Conservation (phyloP, 495 filamentous ascomycete genomes). For the Neurospora sp. region DNA sequence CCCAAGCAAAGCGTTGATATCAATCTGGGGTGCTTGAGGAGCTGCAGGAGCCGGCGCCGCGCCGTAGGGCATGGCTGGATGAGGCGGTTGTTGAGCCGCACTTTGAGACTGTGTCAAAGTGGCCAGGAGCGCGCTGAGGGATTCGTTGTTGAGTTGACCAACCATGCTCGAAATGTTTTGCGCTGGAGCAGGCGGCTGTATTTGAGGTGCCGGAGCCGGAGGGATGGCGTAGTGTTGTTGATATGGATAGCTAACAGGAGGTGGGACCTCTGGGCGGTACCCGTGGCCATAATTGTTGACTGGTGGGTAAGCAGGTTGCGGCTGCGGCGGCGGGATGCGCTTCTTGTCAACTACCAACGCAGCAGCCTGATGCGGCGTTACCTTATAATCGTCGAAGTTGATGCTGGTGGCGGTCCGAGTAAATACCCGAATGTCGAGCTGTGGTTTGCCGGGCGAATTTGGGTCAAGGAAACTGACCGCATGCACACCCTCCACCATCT, state of each 20-base stretch:
- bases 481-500: slow-evolving; percentile 80
- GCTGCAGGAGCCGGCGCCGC: slow-evolving; percentile 16
- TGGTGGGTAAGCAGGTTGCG: slow-evolving; percentile 12
- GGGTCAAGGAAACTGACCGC: slow-evolving; percentile 69
- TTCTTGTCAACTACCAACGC: slow-evolving; percentile 74
- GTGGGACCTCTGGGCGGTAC: not conserved
- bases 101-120: slow-evolving; percentile 37
- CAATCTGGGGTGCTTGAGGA: slow-evolving; percentile 18
- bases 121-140: slow-evolving; percentile 63
- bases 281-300: not conserved
- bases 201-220: slow-evolving; percentile 28
- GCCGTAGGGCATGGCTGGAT: slow-evolving; percentile 36
- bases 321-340: slow-evolving; percentile 26
- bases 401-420: slow-evolving; percentile 64
- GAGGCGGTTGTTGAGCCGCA: slow-evolving; percentile 40
- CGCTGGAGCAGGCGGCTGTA: slow-evolving; percentile 27
- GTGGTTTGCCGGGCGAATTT: slow-evolving; percentile 54
- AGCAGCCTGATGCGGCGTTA: slow-evolving; percentile 64
- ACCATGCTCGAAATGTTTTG: slow-evolving; percentile 48
- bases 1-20: slow-evolving; percentile 20
- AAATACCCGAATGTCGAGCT: slow-evolving; percentile 74
- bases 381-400: slow-evolving; percentile 73
- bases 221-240: slow-evolving; percentile 25
- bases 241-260: slow-evolving; percentile 10
- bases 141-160: slow-evolving; percentile 54